Conservation (phyloP, 2,329 filamentous ascomycete species). For the Aspergillus candidus region DNA sequence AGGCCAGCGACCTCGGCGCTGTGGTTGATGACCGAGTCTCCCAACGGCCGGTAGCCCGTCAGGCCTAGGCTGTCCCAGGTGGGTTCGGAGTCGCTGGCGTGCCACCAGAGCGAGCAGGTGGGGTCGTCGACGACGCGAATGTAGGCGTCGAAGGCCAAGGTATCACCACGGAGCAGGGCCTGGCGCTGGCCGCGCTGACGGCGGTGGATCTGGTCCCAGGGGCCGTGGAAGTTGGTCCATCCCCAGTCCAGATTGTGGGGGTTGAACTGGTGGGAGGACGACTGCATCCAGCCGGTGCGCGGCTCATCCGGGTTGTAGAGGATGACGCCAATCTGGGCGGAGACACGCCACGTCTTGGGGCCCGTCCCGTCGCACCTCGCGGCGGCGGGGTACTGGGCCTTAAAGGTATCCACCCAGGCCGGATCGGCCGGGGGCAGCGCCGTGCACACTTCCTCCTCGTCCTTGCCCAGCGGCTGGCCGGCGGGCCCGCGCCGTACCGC, state of each 20-base stretch:
- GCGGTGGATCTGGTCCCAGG: conserved; percentile 52
- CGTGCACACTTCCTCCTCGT: conserved; percentile 27
- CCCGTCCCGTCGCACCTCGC: conserved; percentile 6
- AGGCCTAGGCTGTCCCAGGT: conserved; percentile 52
- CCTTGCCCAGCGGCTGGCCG: conserved; percentile 29
- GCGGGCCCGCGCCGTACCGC: conserved; percentile 34
- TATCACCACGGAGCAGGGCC: conserved; percentile 55
- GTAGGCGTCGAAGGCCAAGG: conserved; percentile 56
- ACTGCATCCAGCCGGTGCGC: conserved; percentile 51
- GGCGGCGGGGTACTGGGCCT: conserved; percentile 20
- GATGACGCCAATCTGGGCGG: conserved; percentile 57
- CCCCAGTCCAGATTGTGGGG: conserved; percentile 56
- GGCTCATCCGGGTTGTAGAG: conserved; percentile 60
- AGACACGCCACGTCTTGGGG: conserved; percentile 40
- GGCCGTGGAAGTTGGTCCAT: conserved; percentile 57
- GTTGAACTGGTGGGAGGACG: conserved; percentile 55
- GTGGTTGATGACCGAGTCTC: conserved; percentile 41
- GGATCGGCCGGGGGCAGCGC: conserved; percentile 21
- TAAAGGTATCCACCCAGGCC: conserved; percentile 29
- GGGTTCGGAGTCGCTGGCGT: conserved; percentile 48
- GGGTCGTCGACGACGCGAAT: conserved; percentile 56
- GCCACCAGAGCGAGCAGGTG: conserved; percentile 57
- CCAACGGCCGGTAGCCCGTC: conserved; percentile 52
- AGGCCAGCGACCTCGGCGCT: conserved; percentile 49
- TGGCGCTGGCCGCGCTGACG: conserved; percentile 54